phyloP scores from a whole-genome alignment of 139 green algal species.

The Chlorella sp. region DNA sequence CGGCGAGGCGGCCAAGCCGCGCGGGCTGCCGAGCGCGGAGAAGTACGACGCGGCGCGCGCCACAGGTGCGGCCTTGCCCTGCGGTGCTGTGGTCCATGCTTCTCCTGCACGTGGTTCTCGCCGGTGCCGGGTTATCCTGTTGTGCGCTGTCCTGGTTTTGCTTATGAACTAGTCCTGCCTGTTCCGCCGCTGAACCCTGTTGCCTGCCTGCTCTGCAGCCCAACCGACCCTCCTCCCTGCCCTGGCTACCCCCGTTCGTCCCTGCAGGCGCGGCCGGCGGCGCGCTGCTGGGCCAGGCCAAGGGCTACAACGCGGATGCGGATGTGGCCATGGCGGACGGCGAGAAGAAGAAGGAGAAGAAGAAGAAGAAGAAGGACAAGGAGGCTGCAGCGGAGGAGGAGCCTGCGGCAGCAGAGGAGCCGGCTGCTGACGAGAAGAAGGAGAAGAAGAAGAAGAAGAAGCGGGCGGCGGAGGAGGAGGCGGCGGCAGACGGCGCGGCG shows the following conservation, averaged over 20 bases:
- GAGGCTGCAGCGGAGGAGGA: conserved; percentile 36
- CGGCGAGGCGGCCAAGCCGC: conserved; percentile 57
- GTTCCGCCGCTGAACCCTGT: too few species aligned
- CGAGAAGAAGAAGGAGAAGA: conserved; percentile 66
- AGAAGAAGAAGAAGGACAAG: conserved; percentile 53
- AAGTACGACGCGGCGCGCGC: conserved; percentile 76
- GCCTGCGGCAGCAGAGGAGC: conserved; percentile 20
- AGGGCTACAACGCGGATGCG: conserved; percentile 87
- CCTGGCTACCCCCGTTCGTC: too few species aligned
- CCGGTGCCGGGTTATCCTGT: too few species aligned
- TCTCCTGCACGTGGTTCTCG: too few species aligned
- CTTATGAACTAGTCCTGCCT: too few species aligned
- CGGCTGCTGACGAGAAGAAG: conserved; percentile 5
- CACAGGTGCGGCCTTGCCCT: too few species aligned
- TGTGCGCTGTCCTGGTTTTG: too few species aligned
- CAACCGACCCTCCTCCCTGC: too few species aligned
- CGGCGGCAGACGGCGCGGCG: neutral
- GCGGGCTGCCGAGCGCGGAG: conserved; percentile 52
- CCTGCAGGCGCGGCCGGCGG: conserved; percentile 31
- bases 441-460: conserved; percentile 65
- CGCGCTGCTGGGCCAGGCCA: conserved; percentile 55
- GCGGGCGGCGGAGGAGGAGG: conserved; percentile 32
- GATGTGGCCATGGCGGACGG: conserved; percentile 64
- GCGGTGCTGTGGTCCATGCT: too few species aligned
- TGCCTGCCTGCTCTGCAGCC: too few species aligned